These are phyloP conservation scores for Clausena lansium DNA, from an alignment of 345 rosid species.

Conservation along the genomic window DNA sequence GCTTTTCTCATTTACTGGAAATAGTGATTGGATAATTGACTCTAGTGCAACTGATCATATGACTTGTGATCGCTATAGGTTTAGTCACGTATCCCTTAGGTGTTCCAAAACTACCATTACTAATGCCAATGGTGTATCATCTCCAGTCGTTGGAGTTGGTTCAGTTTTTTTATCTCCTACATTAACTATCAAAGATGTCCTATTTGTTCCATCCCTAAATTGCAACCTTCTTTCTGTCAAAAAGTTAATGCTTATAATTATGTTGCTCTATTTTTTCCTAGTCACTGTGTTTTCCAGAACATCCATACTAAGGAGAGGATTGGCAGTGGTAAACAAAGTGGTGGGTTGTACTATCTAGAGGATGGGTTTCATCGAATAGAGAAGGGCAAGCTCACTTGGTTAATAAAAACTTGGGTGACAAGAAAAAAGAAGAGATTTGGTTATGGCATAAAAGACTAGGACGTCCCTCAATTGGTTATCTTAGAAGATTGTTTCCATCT, in stretches of 20 bases:
- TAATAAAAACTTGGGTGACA: background rate
- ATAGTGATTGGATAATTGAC: background rate
- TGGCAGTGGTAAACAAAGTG: background rate
- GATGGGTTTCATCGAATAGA: background rate
- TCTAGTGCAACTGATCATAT: background rate
- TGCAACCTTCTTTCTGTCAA: background rate
- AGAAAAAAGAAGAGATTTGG: background rate
- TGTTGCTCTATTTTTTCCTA: background rate
- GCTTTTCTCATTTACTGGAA: background rate
- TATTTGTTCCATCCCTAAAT: constrained; percentile 6
- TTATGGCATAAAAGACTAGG: too few relatives aligned
- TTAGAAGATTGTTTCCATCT: too few relatives aligned
- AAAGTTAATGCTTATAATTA: background rate
- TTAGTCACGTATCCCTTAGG: background rate
- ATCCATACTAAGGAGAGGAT: background rate
- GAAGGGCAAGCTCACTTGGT: background rate
- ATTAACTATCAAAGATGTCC: background rate
- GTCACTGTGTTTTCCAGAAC: background rate
- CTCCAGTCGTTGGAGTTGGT: background rate
- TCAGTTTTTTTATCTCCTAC: background rate
- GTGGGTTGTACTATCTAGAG: background rate
- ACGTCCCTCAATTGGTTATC: too few relatives aligned
- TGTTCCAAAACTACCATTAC: background rate
- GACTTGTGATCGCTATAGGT: background rate
- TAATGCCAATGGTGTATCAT: background rate